phyloP scores from a whole-genome alignment of 495 filamentous ascomycete species.

The Annulohypoxylon stygium region DNA sequence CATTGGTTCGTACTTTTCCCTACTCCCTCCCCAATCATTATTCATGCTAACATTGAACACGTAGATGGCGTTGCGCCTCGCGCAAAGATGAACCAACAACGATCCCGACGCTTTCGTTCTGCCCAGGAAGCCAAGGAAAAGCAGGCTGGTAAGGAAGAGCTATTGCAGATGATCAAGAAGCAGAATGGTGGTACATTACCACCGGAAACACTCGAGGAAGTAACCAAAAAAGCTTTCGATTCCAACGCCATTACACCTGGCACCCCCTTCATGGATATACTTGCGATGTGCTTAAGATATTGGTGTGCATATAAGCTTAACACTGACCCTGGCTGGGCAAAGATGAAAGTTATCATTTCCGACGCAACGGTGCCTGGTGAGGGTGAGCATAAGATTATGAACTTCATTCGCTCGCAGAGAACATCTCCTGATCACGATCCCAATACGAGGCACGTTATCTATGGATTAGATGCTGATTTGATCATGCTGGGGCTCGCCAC shows the following conservation, averaged over 20 bases:
- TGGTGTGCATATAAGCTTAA: constrained; percentile 98
- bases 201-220: constrained; percentile 70
- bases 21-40: neutral
- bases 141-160: constrained; percentile 88
- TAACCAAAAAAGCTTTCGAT: constrained; percentile 94
- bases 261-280: constrained; percentile 98
- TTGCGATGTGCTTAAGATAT: constrained; percentile 91
- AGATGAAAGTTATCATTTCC: constrained; percentile 97
- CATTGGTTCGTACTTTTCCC: constrained; percentile 75
- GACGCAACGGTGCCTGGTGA: constrained; percentile 98
- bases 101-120: constrained; percentile 89
- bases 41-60: constrained; percentile 52
- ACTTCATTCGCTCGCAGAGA: constrained; percentile 95
- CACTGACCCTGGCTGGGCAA: constrained; percentile 95
- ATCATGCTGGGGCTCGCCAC: constrained; percentile 99
- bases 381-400: constrained; percentile 99
- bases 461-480: constrained; percentile 95
- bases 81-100: constrained; percentile 98
- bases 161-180: constrained; percentile 81
- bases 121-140: constrained; percentile 95
- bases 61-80: constrained; percentile 92
- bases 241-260: constrained; percentile 98
- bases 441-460: constrained; percentile 96
- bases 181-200: constrained; percentile 74
- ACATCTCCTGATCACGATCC: constrained; percentile 91